Conservation (phyloP, 2,329 filamentous ascomycete species). For the Venturia carpophila region DNA sequence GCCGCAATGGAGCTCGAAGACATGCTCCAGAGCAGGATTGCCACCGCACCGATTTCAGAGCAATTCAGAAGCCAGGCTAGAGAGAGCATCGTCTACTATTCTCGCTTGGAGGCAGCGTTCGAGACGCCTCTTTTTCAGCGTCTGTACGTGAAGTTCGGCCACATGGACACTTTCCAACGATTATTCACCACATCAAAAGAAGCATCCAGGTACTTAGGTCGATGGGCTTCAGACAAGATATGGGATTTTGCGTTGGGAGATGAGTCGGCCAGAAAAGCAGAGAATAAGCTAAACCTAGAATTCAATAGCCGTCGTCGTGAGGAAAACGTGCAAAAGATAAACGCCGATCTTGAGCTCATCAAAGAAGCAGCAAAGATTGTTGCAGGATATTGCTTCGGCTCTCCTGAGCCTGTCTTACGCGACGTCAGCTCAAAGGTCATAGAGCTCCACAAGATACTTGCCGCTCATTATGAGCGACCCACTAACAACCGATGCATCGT, state of each 20-base stretch:
- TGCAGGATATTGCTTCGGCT: conserved; percentile 41
- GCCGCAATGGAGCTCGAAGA: conserved; percentile 66
- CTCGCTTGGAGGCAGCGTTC: conserved; percentile 44
- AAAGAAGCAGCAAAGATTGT: conserved; percentile 52
- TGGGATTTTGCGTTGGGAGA: conserved; percentile 66
- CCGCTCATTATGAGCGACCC: conserved; percentile 51
- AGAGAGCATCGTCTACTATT: conserved; percentile 52
- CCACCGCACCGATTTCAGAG: conserved; percentile 55
- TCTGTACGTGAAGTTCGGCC: conserved; percentile 47
- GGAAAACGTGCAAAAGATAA: conserved; percentile 34
- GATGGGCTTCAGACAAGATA: conserved; percentile 76
- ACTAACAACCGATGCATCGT: conserved; percentile 68
- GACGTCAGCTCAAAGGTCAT: conserved; percentile 67
- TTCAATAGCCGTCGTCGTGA: conserved; percentile 23
- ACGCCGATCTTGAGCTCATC: conserved; percentile 50
- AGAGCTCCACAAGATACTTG: conserved; percentile 53
- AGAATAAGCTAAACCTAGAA: conserved; percentile 45
- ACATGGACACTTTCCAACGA: conserved; percentile 45
- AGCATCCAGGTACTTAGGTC: conserved; percentile 60
- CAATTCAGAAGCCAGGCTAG: conserved; percentile 52
- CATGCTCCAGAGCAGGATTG: conserved; percentile 73
- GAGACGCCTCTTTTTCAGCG: conserved; percentile 57
- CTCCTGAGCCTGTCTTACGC: conserved; percentile 30
- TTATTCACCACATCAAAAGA: conserved; percentile 52
- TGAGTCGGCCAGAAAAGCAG: conserved; percentile 52